phyloP scores from a whole-genome alignment of 495 filamentous ascomycete species.

The Hypoxylon intermedium region DNA sequence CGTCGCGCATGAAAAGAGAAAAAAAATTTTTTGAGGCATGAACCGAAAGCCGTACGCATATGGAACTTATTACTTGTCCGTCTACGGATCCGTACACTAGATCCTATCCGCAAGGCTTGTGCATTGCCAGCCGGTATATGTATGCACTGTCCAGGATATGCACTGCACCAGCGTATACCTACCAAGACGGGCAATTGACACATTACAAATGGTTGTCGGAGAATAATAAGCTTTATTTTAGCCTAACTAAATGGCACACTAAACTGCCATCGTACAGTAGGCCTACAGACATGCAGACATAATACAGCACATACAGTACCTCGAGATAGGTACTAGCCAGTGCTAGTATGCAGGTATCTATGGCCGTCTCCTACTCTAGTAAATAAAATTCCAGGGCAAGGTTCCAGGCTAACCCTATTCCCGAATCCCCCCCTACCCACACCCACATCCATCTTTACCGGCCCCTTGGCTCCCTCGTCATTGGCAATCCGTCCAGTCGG shows the following conservation, averaged over 20 bases:
- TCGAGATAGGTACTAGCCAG: no score
- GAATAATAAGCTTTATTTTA: slow-evolving; percentile 3
- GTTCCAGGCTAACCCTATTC: not conserved
- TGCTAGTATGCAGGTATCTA: no score
- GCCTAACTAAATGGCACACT: not conserved
- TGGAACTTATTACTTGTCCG: not conserved
- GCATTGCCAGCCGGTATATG: no score
- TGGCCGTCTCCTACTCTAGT: no score
- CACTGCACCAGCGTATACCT: not conserved
- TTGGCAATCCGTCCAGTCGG: slow-evolving; percentile 30
- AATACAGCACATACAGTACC: no score
- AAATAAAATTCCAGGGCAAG: no score
- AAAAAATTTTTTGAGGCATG: not conserved
- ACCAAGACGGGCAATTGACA: not conserved
- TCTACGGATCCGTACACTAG: no score
- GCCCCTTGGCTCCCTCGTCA: slow-evolving; percentile 30
- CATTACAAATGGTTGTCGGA: not conserved
- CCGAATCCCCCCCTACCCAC: not conserved
- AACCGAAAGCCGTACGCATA: not conserved
- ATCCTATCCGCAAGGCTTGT: no score
- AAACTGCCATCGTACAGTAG: no score
- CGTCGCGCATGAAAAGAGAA: not conserved
- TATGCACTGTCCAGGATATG: no score
- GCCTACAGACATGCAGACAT: no score
- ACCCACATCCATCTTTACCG: slow-evolving; percentile 29